Evolutionary conservation across 495 filamentous ascomycete species (phyloP), one percentile per base, ranked within the genome.

Genomic region (Cladorrhinum samala): DNA sequence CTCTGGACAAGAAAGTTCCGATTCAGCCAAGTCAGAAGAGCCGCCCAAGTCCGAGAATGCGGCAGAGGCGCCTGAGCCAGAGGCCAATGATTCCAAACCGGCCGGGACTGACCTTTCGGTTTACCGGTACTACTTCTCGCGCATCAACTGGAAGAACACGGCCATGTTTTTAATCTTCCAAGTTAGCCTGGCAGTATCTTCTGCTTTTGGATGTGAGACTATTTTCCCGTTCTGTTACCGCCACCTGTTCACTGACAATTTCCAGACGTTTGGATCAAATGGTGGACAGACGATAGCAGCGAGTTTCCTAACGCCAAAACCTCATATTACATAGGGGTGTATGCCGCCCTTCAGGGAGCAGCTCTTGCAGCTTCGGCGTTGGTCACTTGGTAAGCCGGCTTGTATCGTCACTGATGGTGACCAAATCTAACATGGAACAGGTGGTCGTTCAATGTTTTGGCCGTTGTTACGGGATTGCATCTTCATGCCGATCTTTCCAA

Each of bases 271-370:
- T 47, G 44, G 44, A 21, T 47, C 11, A 47, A 47, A 16, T 47
- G 44, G 44, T 47, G 44, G 44, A 47, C 44, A 6, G 44, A 47
- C 24, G 44, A 47, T 5, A 23, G 19, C n/a, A 30, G 6, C 44
- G 44, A 25, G 16, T 47, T 47, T 27, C 44, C 44, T 9, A 27
- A 27, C 24, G 6, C 44, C 20, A 8, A 17, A 9, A 30, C 44
- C 11, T 5, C 5, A 9, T 73, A 77, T 40, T 83, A 77, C 43
- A 59, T 83, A 5, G 77, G 79, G 13, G 74, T 82, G 24, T 83
- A 82, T 53, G 75, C 66, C 18, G 44, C 44, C 2, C 24, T 47
- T 5, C 44, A 47, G 21, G 44, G 44, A 11, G 44, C 21, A 2
- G 44, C 44, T 5, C 44, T 47, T 17, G 44, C 44, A 2, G 44